Evolutionary conservation across 768 basidiomycete genomes (phyloP).

Genomic region (Leccinum aurantiacum): DNA sequence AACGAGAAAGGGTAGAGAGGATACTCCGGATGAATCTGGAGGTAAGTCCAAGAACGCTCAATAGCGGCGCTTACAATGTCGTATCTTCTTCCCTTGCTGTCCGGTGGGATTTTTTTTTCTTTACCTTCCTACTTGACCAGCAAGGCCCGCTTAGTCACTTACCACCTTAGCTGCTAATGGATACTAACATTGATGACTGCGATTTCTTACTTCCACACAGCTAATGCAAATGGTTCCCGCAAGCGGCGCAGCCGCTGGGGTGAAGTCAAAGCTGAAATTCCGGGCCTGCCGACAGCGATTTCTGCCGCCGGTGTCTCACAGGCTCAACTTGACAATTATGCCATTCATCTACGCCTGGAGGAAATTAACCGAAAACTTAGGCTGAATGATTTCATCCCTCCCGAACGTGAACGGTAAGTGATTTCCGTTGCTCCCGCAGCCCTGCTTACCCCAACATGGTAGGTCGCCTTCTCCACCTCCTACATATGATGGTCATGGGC

Average conservation of each 20-base stretch:
- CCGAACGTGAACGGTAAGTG: conserved; percentile 82
- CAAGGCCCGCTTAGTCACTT: conserved; percentile 32
- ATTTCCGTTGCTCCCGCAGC: not conserved
- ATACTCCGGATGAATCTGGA: conserved; percentile 66
- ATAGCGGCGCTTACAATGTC: conserved; percentile 39
- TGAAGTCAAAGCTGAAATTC: conserved; percentile 86
- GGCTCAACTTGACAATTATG: conserved; percentile 96
- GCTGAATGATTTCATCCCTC: conserved; percentile 92
- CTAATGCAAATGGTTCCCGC: conserved; percentile 82
- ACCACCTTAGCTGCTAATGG: conserved; percentile 38
- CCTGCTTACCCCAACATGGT: conserved; percentile 17
- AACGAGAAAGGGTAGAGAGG: conserved; percentile 65
- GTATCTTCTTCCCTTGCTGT: conserved; percentile 37
- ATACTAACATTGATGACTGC: conserved; percentile 58
- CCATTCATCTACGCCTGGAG: conserved; percentile 91
- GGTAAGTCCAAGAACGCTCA: conserved; percentile 60
- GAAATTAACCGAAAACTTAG: conserved; percentile 96
- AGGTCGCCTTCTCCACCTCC: conserved; percentile 97
- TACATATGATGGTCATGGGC: conserved; percentile 95
- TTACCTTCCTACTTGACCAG: conserved; percentile 29
- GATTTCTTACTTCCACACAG: conserved; percentile 50
- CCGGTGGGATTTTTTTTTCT: conserved; percentile 30
- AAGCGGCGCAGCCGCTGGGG: conserved; percentile 99
- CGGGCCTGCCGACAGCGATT: conserved; percentile 93
- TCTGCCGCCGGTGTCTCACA: conserved; percentile 92